Percentiles rank a stretch among this genome's conserved stretches.
Conservation (phyloP, 306 rosid species). For the Prunus mira region DNA sequence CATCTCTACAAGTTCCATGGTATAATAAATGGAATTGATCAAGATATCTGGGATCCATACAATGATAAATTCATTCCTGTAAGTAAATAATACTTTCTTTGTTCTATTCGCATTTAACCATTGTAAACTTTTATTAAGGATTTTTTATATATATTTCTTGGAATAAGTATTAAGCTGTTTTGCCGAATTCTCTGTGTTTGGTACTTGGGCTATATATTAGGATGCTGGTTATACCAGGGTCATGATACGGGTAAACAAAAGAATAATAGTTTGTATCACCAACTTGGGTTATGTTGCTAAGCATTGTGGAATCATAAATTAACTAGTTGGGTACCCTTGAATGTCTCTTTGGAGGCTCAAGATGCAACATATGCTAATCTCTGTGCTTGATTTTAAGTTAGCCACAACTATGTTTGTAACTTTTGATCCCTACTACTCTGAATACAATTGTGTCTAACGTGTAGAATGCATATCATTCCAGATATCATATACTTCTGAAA, state of each 20-base stretch:
- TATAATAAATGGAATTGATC: conserved; percentile 93
- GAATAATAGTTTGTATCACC: not conserved
- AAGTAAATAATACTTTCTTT: conserved; percentile 34
- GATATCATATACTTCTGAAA: conserved; percentile 83
- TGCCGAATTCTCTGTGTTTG: not conserved
- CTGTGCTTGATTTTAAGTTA: not conserved
- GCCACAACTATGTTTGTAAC: not conserved
- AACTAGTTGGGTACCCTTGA: not conserved
- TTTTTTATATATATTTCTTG: not conserved
- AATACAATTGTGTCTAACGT: conserved; percentile 24
- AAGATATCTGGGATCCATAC: conserved; percentile 92
- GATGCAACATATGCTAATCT: not conserved
- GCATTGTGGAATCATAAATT: not conserved
- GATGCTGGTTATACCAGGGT: not conserved
- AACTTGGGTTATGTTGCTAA: not conserved
- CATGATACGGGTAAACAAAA: not conserved
- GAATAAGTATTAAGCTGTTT: not conserved
- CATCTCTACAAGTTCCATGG: conserved; percentile 90
- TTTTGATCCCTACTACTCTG: not conserved
- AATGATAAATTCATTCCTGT: conserved; percentile 81
- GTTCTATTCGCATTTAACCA: not conserved
- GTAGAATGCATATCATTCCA: conserved; percentile 32
- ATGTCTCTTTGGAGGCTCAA: too few species aligned
- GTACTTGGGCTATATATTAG: not conserved
- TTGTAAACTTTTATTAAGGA: not conserved